A percentile compares a stretch with the other conserved stretches of the same genome.
These are phyloP conservation scores for Chernovozyma sophiae-reginae DNA, from an alignment of 1,139 yeast species.

Conservation along the genomic window DNA sequence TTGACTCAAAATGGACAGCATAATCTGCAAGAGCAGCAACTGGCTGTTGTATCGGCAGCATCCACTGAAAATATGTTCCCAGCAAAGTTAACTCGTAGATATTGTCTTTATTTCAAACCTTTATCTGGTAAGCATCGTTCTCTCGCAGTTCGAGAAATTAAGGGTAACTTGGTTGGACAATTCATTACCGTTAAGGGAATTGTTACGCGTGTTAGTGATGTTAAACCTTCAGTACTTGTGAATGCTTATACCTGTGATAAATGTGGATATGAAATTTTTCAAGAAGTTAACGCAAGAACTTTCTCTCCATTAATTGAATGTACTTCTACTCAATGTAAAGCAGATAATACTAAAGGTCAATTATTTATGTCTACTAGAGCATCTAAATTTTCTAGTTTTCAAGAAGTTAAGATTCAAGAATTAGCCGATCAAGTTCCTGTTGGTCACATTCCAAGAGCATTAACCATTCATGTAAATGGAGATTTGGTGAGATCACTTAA, in stretches of 20 bases:
- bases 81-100: constrained; percentile 80
- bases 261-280: constrained; percentile 96
- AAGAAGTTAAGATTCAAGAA: constrained; percentile 93
- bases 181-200: constrained; percentile 90
- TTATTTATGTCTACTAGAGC: constrained; percentile 93
- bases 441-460: constrained; percentile 91
- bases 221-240: constrained; percentile 86
- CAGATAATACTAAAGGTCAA: constrained; percentile 83
- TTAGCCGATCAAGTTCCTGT: constrained; percentile 95
- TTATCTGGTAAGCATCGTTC: constrained; percentile 41
- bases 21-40: constrained; percentile 11
- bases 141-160: constrained; percentile 84
- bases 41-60: constrained; percentile 1
- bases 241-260: constrained; percentile 97
- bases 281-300: constrained; percentile 81
- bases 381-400: constrained; percentile 90
- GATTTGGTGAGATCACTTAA: constrained; percentile 79
- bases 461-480: constrained; percentile 85
- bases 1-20: constrained; percentile 12
- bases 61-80: constrained; percentile 59
- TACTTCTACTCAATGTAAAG: constrained; percentile 72
- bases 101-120: constrained; percentile 83
- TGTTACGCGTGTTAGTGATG: constrained; percentile 93
- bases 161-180: constrained; percentile 80
- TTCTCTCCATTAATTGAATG: constrained; percentile 87